Conservation (phyloP, 352 stramenopile genomes). For the Phytophthora rubi region DNA sequence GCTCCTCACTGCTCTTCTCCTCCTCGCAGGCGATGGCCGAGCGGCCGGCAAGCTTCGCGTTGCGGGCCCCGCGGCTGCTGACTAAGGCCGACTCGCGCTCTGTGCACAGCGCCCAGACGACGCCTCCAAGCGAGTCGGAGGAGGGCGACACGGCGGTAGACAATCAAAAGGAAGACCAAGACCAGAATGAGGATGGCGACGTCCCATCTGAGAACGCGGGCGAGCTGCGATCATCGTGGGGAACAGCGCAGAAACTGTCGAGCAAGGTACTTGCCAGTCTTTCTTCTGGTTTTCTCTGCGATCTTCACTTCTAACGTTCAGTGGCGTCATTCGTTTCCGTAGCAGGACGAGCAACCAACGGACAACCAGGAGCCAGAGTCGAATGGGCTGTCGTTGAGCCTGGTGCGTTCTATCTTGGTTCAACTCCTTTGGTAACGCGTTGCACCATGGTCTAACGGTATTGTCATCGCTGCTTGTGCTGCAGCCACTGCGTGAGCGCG, state of each 20-base stretch:
- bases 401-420: constrained; percentile 32
- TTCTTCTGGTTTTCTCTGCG: constrained; percentile 1
- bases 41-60: constrained; percentile 28
- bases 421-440: not conserved
- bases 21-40: constrained; percentile 35
- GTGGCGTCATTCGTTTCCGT: constrained; percentile 10
- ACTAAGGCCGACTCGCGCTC: constrained; percentile 29
- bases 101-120: constrained; percentile 35
- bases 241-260: constrained; percentile 11
- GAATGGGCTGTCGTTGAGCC: constrained; percentile 19
- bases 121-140: constrained; percentile 32
- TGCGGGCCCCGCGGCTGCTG: constrained; percentile 35
- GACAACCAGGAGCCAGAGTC: constrained; percentile 40
- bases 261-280: constrained; percentile 32
- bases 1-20: constrained; percentile 58
- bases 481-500: constrained; percentile 19
- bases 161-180: constrained; percentile 50
- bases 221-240: constrained; percentile 26
- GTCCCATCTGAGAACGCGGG: constrained; percentile 23
- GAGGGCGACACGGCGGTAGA: constrained; percentile 36
- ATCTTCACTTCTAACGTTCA: constrained; percentile 16
- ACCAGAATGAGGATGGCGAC: constrained; percentile 6
- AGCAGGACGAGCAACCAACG: constrained; percentile 26
- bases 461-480: constrained; percentile 3
- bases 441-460: constrained; percentile 10